Conservation (phyloP, 2,329 filamentous ascomycete genomes). For the Calonectria multiphialidica region DNA sequence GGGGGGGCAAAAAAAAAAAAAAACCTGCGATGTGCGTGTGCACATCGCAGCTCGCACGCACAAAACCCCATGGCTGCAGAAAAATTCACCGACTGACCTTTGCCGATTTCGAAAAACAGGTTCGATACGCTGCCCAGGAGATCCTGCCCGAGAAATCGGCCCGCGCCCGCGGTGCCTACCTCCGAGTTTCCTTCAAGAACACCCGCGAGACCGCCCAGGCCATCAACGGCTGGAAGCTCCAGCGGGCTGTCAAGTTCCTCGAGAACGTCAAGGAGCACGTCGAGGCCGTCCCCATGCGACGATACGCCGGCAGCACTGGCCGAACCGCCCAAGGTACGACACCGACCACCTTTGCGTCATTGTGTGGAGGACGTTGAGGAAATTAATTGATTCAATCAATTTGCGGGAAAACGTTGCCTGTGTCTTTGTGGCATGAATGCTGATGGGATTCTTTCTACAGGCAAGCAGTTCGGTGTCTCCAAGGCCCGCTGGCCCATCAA, state of each 20-base stretch:
- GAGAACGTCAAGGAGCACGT: conserved; percentile 98
- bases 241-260: conserved; percentile 95
- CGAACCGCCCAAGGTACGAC: conserved; percentile 97
- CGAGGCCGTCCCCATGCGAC: conserved; percentile 98
- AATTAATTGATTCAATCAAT: not conserved
- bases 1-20: too few species aligned
- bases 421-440: conserved; percentile 26
- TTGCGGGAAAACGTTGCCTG: not conserved
- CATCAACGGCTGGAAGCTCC: conserved; percentile 99
- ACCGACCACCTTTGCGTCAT: not conserved
- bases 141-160: conserved; percentile 93
- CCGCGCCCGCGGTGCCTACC: conserved; percentile 97
- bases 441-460: conserved; percentile 62
- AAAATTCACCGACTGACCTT: conserved; percentile 40
- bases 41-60: not conserved
- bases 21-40: not conserved
- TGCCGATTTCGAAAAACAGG: conserved; percentile 61
- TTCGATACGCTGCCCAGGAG: conserved; percentile 95
- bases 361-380: not conserved
- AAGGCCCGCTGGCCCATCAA: conserved; percentile 99
- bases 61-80: not conserved
- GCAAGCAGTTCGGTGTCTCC: conserved; percentile 98
- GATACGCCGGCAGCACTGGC: conserved; percentile 96
- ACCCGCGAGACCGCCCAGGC: conserved; percentile 99
- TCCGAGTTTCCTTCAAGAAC: conserved; percentile 99